Evolutionary conservation across 2,329 filamentous ascomycete genomes (phyloP), one percentile per base, ranked within the genome.

Genomic region (Fusarium armeniacum): DNA sequence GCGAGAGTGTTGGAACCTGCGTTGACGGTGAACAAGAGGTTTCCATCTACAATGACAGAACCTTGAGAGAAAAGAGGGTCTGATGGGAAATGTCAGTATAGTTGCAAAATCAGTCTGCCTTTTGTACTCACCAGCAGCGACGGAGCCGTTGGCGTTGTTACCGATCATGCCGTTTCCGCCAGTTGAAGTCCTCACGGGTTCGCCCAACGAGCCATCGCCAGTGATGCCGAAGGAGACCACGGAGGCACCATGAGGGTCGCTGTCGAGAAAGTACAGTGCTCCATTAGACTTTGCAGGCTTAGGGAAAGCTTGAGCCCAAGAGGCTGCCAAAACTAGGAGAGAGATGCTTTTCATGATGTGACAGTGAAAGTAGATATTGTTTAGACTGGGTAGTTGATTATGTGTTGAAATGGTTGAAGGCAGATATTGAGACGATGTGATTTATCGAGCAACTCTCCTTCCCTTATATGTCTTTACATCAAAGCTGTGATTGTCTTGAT

Each of bases 1-100:
- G 58, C 60, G 10, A 63, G 6, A 20, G 60, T 63, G 20, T 63
- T 63, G 1, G 58, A 63, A 4, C 60, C 60, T 3, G 60, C 58
- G 11, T 63, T 63, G 3, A 63, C 47, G 1, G 58, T 57, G 30
- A 63, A 44, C 3, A 63, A 10, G 7, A 11, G 15, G 7, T 38
- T 62, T 1, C 49, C 60, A 13, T 35, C 24, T 0, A 63, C 60
- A 2, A 57, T 4, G 15, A 63, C 7, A 2, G 60, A 47, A 2
- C 18, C 30, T 36, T 63, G 60, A 0, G 58, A 26, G 13, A 63
- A 63, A 0, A 56, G 6, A 3, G 60, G 58, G 13, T 63, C 60
- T 62, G 0, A 3, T 10, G 1, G 5, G 5, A 13, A 8, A 7
- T 28, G 3, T 36, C 1, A 55, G 16, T 7, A 10, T 3, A 3